Evolutionary conservation across 257 asterid species (phyloP).

Genomic region (Coffea eugenioides): DNA sequence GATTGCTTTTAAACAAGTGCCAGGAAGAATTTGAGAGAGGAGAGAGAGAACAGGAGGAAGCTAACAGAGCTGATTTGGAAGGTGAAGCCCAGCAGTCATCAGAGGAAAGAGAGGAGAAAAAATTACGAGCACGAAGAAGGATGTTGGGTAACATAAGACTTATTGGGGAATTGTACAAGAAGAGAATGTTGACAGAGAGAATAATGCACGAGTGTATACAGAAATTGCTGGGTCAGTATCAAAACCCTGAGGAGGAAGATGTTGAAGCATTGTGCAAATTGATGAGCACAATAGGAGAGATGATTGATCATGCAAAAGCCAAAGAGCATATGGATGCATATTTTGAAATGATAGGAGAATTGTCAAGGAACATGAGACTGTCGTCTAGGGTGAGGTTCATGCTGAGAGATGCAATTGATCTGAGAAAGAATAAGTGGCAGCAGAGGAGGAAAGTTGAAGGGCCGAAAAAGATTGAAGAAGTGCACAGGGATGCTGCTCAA

Average conservation of each 20-base stretch:
- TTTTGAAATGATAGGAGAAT: slow-evolving; percentile 51
- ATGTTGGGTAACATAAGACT: slow-evolving; percentile 93
- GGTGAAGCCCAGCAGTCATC: slow-evolving; percentile 71
- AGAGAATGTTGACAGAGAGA: slow-evolving; percentile 93
- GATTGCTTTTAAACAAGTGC: slow-evolving; percentile 81
- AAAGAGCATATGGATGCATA: slow-evolving; percentile 76
- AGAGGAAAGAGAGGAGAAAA: slow-evolving; percentile 89
- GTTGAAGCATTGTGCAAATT: slow-evolving; percentile 89
- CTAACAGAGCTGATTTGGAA: slow-evolving; percentile 72
- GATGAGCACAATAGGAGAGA: slow-evolving; percentile 97
- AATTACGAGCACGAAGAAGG: slow-evolving; percentile 64
- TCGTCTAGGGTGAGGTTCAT: slow-evolving; percentile 92
- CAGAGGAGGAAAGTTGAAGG: slow-evolving; percentile 96
- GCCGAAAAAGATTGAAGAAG: slow-evolving; percentile 94
- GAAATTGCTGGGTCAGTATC: slow-evolving; percentile 72
- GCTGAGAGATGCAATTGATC: slow-evolving; percentile 88
- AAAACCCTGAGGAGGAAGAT: slow-evolving; percentile 86
- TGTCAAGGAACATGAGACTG: slow-evolving; percentile 74
- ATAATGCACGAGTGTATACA: slow-evolving; percentile 89
- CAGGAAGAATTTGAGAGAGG: slow-evolving; percentile 97
- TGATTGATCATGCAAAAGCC: slow-evolving; percentile 83
- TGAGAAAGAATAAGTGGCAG: slow-evolving; percentile 96
- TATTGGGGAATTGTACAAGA: slow-evolving; percentile 90
- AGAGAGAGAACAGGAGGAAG: slow-evolving; percentile 88
- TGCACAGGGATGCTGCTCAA: slow-evolving; percentile 95